These are phyloP conservation scores for Malus asiatica DNA, from an alignment of 306 rosid genomes.

Conservation along the genomic window DNA sequence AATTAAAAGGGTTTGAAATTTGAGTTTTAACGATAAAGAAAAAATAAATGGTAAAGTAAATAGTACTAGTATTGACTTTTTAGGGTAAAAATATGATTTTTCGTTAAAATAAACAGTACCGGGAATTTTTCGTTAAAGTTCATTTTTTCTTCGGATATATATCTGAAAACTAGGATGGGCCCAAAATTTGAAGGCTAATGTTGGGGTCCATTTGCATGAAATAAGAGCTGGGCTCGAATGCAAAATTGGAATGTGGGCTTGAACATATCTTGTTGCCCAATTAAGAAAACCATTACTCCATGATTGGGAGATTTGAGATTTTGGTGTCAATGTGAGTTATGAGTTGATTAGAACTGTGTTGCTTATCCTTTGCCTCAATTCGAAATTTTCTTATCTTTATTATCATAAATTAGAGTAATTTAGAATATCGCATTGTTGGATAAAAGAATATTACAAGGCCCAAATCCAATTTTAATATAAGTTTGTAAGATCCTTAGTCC, in stretches of 20 bases:
- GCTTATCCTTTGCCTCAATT: too few relatives aligned
- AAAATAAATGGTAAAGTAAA: too few relatives aligned
- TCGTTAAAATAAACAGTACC: too few relatives aligned
- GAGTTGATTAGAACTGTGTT: background rate
- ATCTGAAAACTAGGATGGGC: background rate
- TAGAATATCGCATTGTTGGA: background rate
- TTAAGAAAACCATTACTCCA: background rate
- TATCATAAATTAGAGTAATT: too few relatives aligned
- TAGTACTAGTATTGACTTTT: too few relatives aligned
- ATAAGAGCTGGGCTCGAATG: background rate
- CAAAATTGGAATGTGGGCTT: background rate
- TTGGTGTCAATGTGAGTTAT: too few relatives aligned
- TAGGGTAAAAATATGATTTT: too few relatives aligned
- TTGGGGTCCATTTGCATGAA: background rate
- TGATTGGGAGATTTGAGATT: background rate
- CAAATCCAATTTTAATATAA: background rate
- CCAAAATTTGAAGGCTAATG: background rate
- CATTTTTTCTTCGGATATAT: background rate
- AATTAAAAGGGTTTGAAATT: too few relatives aligned
- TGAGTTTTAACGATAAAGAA: too few relatives aligned
- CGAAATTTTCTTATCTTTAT: accelerated
- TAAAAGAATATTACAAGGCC: background rate
- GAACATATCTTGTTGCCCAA: background rate
- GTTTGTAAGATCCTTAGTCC: background rate
- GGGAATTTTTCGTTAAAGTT: too few relatives aligned